Evolutionary conservation across 305 asterid species (phyloP).

Genomic region (Fraxinus platypoda): DNA sequence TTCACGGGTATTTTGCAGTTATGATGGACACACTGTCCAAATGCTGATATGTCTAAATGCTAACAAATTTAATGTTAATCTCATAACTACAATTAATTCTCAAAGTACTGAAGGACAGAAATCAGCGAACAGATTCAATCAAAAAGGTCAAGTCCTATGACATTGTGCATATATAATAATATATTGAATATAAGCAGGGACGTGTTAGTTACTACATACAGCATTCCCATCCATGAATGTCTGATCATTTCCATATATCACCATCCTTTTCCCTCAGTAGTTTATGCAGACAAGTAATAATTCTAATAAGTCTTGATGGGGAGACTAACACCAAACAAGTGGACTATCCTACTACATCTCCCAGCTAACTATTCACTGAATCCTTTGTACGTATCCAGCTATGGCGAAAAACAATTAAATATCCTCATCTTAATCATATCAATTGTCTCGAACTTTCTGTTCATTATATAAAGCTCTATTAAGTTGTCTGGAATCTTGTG

Average conservation of each 20-base stretch:
- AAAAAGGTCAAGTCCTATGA: neutral
- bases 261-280: neutral
- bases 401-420: neutral
- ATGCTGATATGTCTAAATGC: too few species aligned
- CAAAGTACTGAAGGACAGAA: neutral
- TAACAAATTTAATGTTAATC: too few species aligned
- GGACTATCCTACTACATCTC: neutral
- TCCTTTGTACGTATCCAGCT: neutral
- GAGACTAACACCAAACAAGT: neutral
- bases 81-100: neutral
- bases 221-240: neutral
- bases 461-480: neutral
- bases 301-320: neutral
- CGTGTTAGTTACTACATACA: neutral
- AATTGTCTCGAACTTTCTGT: neutral
- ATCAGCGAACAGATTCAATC: neutral
- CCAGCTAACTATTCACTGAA: neutral
- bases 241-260: neutral
- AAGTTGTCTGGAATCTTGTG: neutral
- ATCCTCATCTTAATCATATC: neutral
- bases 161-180: neutral
- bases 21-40: too few species aligned
- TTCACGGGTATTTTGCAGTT: too few species aligned
- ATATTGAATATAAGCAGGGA: neutral
- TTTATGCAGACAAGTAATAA: neutral